Conservation (phyloP, 257 asterid genomes). For the Solanum etuberosum region DNA sequence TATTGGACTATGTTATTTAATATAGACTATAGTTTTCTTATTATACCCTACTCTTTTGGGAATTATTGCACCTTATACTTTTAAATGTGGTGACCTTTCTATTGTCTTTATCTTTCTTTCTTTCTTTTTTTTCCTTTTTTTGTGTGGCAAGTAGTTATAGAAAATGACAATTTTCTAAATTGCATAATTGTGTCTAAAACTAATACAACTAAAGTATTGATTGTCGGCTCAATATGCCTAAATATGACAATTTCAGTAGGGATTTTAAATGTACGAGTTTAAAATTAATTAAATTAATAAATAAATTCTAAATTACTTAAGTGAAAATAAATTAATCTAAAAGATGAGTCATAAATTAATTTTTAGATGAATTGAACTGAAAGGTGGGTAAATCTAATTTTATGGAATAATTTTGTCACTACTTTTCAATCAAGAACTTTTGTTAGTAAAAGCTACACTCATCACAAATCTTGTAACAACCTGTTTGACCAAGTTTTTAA, state of each 20-base stretch:
- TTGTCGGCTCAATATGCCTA: background rate
- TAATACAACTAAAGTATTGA: background rate
- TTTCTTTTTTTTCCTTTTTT: background rate
- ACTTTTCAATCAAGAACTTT: background rate
- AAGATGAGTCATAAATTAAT: background rate
- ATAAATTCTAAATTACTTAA: rapidly evolving
- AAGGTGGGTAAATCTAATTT: background rate
- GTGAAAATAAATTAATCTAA: background rate
- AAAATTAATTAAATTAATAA: background rate
- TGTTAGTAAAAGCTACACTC: background rate
- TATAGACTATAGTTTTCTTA: background rate
- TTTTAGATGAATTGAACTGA: background rate
- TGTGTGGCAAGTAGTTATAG: background rate
- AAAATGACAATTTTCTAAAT: background rate
- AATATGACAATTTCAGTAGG: background rate
- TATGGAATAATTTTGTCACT: background rate
- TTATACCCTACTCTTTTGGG: background rate
- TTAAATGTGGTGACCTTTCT: background rate
- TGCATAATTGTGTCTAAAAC: background rate
- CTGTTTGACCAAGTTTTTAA: background rate
- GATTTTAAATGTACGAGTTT: background rate
- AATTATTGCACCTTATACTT: background rate
- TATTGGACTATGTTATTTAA: background rate
- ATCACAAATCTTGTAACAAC: background rate
- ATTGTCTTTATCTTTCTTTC: background rate